Evolutionary conservation across 306 rosid genomes (phyloP).

Genomic region (Rubus parviflorus): DNA sequence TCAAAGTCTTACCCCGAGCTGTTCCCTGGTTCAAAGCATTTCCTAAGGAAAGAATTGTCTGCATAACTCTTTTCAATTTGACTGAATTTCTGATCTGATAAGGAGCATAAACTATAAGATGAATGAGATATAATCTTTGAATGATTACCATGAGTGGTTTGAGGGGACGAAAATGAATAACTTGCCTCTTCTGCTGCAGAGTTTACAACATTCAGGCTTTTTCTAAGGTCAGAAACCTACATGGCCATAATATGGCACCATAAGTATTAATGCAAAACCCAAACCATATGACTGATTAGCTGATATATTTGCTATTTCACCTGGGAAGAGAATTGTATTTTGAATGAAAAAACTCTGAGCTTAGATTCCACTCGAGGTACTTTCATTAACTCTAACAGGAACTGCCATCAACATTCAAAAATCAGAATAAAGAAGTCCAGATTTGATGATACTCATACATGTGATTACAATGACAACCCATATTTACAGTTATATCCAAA

Average conservation of each 20-base stretch:
- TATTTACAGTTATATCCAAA: neutral
- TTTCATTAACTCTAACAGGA: conserved; percentile 74
- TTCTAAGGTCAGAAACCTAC: conserved; percentile 83
- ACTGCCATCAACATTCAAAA: conserved; percentile 48
- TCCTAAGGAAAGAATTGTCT: conserved; percentile 90
- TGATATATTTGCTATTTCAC: conserved; percentile 35
- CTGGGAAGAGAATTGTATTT: conserved; percentile 83
- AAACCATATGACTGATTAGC: conserved; percentile 2
- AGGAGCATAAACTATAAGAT: conserved; percentile 22
- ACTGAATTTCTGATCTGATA: conserved; percentile 74
- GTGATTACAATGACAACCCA: neutral
- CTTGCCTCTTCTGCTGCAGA: conserved; percentile 82
- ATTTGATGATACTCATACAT: neutral
- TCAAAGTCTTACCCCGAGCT: conserved; percentile 62
- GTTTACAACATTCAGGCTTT: conserved; percentile 64
- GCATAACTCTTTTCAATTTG: conserved; percentile 95
- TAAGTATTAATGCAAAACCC: conserved; percentile 25
- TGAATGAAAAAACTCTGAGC: conserved; percentile 84
- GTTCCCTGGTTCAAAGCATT: conserved; percentile 98
- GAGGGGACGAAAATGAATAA: conserved; percentile 23
- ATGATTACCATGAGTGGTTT: neutral
- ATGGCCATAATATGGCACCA: conserved; percentile 26
- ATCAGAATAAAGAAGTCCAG: neutral
- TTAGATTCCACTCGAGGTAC: conserved; percentile 90
- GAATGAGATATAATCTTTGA: neutral